A percentile compares a stretch with the other conserved stretches of the same genome.
phyloP scores from a whole-genome alignment of 805 yeast genomes.

The Kregervanrija delftensis region DNA sequence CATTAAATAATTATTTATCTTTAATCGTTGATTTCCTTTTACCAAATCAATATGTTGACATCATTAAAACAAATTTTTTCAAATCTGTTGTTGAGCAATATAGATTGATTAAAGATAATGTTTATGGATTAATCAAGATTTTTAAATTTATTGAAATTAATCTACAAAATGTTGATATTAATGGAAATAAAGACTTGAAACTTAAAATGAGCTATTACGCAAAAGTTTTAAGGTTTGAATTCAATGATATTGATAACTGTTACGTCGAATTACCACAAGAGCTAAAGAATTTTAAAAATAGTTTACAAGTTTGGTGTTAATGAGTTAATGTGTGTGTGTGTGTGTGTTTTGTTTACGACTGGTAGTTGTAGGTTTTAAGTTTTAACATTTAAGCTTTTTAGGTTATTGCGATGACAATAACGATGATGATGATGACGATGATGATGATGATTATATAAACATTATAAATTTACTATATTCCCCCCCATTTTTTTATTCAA shows the following conservation, averaged over 20 bases:
- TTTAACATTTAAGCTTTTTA: too few relatives aligned
- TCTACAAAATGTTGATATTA: background rate
- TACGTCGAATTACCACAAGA: conserved; percentile 28
- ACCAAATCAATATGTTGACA: conserved; percentile 11
- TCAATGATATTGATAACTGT: conserved; percentile 29
- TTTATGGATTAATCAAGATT: conserved; percentile 28
- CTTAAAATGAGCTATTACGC: conserved; percentile 23
- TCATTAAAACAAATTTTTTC: conserved; percentile 22
- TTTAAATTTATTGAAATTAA: conserved; percentile 11
- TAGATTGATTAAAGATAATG: conserved; percentile 27
- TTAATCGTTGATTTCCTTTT: conserved; percentile 22
- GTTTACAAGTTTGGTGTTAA: conserved; percentile 1
- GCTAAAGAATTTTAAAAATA: conserved; percentile 20
- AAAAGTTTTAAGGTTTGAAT: conserved; percentile 26
- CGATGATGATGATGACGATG: too few relatives aligned
- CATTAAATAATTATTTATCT: conserved; percentile 26
- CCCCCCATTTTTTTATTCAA: background rate
- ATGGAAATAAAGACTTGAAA: conserved; percentile 4
- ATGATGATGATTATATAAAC: too few relatives aligned
- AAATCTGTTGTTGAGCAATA: conserved; percentile 27
- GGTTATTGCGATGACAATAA: too few relatives aligned
- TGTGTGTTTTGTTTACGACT: too few relatives aligned
- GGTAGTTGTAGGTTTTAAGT: too few relatives aligned
- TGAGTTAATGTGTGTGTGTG: too few relatives aligned
- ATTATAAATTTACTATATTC: background rate